Evolutionary conservation across 805 yeast species (phyloP).

Genomic region (Candida qinlingensis): DNA sequence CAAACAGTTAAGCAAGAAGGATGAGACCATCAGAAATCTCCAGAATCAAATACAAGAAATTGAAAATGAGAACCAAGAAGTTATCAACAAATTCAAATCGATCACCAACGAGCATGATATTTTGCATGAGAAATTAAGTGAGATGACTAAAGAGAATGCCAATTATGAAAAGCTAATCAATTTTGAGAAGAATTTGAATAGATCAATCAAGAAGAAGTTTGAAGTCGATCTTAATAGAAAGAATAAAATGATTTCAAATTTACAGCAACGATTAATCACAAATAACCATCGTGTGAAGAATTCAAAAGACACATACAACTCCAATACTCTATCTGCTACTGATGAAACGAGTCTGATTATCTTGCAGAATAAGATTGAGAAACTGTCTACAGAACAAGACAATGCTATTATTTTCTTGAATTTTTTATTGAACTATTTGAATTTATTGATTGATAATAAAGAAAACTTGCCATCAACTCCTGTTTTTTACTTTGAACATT

Average conservation of each 20-base stretch:
- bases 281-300: constrained; percentile 9
- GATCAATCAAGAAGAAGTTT: constrained; percentile 13
- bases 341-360: background rate
- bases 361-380: background rate
- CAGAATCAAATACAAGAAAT: background rate
- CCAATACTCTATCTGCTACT: constrained; percentile 1
- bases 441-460: background rate
- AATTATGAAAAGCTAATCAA: background rate
- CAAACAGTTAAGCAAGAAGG: constrained; percentile 3
- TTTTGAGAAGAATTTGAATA: constrained; percentile 7
- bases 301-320: background rate
- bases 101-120: constrained; percentile 6
- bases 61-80: background rate
- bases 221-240: constrained; percentile 21
- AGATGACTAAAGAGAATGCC: background rate
- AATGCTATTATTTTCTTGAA: constrained; percentile 10
- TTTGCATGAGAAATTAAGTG: background rate
- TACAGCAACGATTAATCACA: constrained; percentile 16
- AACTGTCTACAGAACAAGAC: constrained; percentile 19
- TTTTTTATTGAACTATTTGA: constrained; percentile 6
- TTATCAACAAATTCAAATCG: background rate
- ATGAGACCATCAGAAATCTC: background rate
- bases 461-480: constrained; percentile 5
- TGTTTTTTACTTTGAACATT: constrained; percentile 4
- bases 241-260: constrained; percentile 10